Evolutionary conservation across 176 grass and related monocot genomes (phyloP).

Genomic region (Aegilops longissima): DNA sequence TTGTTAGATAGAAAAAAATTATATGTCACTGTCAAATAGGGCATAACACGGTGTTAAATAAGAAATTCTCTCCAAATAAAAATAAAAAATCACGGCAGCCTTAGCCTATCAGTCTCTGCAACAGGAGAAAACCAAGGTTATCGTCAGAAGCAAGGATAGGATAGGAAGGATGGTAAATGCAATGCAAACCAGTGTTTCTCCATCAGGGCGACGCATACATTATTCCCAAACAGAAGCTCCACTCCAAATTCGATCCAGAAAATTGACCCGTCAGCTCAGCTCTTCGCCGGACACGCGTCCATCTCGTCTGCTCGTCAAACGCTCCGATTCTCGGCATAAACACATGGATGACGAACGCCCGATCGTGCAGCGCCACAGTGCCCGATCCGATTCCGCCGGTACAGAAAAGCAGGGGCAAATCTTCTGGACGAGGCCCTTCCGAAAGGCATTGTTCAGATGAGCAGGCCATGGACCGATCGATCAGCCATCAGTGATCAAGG

Average conservation of each 20-base stretch:
- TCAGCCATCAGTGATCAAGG: too few species aligned
- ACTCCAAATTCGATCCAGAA: neutral
- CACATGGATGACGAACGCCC: neutral
- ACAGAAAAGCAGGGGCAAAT: conserved; percentile 28
- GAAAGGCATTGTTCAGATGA: neutral
- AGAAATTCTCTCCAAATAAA: too few species aligned
- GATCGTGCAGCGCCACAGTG: neutral
- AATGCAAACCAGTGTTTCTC: neutral
- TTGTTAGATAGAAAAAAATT: too few species aligned
- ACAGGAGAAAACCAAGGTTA: too few species aligned
- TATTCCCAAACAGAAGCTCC: neutral
- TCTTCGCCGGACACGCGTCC: conserved; percentile 2
- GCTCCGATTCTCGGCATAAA: conserved; percentile 9
- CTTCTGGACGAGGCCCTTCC: neutral
- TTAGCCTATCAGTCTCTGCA: too few species aligned
- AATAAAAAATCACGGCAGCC: too few species aligned
- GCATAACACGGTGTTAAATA: too few species aligned
- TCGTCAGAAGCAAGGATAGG: neutral
- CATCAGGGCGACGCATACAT: neutral
- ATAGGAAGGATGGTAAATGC: neutral
- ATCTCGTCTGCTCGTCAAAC: neutral
- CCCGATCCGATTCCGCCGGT: conserved; percentile 21
- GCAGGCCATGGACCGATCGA: neutral
- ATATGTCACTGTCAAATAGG: too few species aligned
- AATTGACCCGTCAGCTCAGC: neutral